Conservation (phyloP, 345 rosid species). For the Aquilaria yunnanensis region DNA sequence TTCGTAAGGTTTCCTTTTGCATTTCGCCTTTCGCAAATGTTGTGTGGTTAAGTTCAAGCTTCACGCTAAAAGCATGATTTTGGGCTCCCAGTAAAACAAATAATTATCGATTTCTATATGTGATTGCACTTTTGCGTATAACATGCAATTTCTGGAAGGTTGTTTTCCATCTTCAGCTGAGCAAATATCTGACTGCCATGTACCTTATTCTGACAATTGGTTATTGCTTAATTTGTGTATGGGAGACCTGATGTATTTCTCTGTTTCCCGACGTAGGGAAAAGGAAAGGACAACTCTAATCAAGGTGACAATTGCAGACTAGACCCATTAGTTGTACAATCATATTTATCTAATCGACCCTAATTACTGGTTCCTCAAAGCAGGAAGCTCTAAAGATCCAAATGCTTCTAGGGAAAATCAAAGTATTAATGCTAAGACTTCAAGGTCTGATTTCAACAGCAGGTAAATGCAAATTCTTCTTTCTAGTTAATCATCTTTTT, state of each 20-base stretch:
- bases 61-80: too few relatives aligned
- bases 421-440: constrained; percentile 27
- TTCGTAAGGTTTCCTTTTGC: too few relatives aligned
- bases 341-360: constrained; percentile 6
- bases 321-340: constrained; percentile 11
- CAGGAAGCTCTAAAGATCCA: constrained; percentile 20
- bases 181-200: background rate
- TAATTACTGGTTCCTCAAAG: constrained; percentile 20
- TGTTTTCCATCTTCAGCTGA: background rate
- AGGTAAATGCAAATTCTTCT: constrained; percentile 32
- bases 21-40: too few relatives aligned
- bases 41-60: too few relatives aligned
- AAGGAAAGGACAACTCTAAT: constrained; percentile 20
- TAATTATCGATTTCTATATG: background rate
- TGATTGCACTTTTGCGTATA: background rate
- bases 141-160: background rate
- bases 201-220: constrained; percentile 1
- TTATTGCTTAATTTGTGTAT: background rate
- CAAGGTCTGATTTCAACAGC: constrained; percentile 20
- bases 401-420: constrained; percentile 21
- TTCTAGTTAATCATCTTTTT: constrained; percentile 10
- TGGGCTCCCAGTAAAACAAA: background rate
- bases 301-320: constrained; percentile 21
- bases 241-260: constrained; percentile 5
- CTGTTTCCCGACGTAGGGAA: constrained; percentile 32